Conservation (phyloP, 208 protist species). For the Trypanosoma melophagium region DNA sequence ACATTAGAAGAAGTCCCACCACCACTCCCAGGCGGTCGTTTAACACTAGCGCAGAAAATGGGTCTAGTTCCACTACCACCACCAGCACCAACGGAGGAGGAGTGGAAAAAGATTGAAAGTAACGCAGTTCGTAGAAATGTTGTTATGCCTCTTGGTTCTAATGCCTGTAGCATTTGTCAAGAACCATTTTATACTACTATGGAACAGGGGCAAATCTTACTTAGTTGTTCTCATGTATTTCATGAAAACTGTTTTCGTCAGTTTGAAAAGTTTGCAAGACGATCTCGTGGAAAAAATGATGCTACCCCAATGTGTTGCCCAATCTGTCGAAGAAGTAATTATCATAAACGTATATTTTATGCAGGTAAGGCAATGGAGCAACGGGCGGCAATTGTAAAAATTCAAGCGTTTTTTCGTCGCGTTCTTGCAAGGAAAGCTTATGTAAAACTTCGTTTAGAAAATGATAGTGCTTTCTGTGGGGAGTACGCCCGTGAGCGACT, state of each 20-base stretch:
- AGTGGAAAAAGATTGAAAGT: constrained; percentile 60
- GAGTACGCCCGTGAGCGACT: constrained; percentile 62
- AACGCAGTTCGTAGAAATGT: constrained; percentile 45
- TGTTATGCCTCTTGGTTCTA: constrained; percentile 16
- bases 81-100: constrained; percentile 55
- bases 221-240: constrained; percentile 88
- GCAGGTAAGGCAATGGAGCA: constrained; percentile 77
- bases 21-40: constrained; percentile 37
- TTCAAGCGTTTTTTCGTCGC: constrained; percentile 66
- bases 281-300: constrained; percentile 34
- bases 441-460: constrained; percentile 42
- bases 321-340: constrained; percentile 74
- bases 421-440: constrained; percentile 66
- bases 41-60: constrained; percentile 85
- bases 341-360: constrained; percentile 84
- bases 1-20: constrained; percentile 30
- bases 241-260: constrained; percentile 82
- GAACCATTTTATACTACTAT: constrained; percentile 61
- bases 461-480: constrained; percentile 55
- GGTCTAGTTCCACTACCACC: constrained; percentile 72
- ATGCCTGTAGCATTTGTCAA: constrained; percentile 76
- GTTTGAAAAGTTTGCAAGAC: constrained; percentile 75
- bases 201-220: constrained; percentile 71
- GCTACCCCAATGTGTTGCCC: constrained; percentile 62
- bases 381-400: constrained; percentile 72